These are phyloP conservation scores for Populus tomentosa DNA, from an alignment of 441 rosid species.

Conservation along the genomic window DNA sequence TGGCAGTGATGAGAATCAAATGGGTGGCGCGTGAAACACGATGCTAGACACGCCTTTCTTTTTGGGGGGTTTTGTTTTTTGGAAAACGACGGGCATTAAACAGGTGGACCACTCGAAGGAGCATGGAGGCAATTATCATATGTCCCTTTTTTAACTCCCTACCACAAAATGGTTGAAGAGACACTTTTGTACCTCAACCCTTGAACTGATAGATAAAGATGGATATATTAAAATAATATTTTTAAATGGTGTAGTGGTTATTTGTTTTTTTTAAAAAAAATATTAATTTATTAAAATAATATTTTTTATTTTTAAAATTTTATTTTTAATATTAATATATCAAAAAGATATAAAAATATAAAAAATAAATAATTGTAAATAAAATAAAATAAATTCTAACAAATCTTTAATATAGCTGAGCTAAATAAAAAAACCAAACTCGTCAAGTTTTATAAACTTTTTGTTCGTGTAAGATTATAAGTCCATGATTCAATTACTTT, in stretches of 20 bases:
- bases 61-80: not conserved
- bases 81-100: slow-evolving; percentile 26
- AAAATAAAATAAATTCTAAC: too few species aligned
- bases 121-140: slow-evolving; percentile 20
- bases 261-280: too few species aligned
- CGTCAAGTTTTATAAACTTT: not conserved
- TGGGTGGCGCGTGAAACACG: not conserved
- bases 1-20: not conserved
- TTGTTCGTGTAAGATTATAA: not conserved
- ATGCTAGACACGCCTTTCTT: not conserved
- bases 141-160: not conserved
- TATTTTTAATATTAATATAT: too few species aligned
- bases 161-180: slow-evolving; percentile 18
- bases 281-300: too few species aligned
- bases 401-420: too few species aligned
- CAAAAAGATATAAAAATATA: too few species aligned
- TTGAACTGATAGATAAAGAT: not conserved
- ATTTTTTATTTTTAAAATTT: too few species aligned
- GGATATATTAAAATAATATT: not conserved
- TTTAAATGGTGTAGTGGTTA: too few species aligned
- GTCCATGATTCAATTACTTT: too few species aligned
- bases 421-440: not conserved
- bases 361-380: too few species aligned
- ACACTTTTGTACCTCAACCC: slow-evolving; percentile 9
- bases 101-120: slow-evolving; percentile 12